A percentile compares a stretch with the other conserved stretches of the same genome.
These are phyloP conservation scores for Tetrahymena malaccensis DNA, from an alignment of 73 alveolate genomes.

Conservation along the genomic window DNA sequence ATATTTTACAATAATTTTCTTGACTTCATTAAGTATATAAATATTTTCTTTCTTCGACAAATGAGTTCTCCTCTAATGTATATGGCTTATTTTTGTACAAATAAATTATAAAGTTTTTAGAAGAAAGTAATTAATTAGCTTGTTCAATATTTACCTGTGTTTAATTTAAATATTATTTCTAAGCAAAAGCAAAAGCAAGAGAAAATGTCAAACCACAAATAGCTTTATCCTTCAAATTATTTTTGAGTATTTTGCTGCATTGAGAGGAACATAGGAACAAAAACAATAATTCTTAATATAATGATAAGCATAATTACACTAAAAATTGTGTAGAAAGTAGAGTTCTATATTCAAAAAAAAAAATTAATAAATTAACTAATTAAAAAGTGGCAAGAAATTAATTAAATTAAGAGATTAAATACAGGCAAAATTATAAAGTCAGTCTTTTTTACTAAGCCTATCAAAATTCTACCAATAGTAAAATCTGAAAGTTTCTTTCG, in stretches of 20 bases:
- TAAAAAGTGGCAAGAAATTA: not conserved
- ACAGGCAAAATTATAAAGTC: not conserved
- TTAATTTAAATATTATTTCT: not conserved
- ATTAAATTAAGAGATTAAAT: not conserved
- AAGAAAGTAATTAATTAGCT: not conserved
- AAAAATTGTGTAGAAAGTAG: not conserved
- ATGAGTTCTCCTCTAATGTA: not conserved
- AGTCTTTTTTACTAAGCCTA: not conserved
- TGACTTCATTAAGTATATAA: not conserved
- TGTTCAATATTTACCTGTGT: not conserved
- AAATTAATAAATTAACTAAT: not conserved
- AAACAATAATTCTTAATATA: not conserved
- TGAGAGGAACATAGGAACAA: not conserved
- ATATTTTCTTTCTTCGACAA: not conserved
- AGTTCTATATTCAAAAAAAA: not conserved
- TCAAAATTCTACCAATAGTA: not conserved
- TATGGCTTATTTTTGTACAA: not conserved
- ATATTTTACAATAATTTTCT: not conserved
- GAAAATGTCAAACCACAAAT: not conserved
- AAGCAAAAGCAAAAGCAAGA: not conserved
- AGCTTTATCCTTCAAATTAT: not conserved
- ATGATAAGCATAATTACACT: not conserved
- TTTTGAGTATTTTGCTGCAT: not conserved
- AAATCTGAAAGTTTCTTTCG: not conserved
- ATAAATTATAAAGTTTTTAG: no score